Conservation (phyloP, 768 basidiomycete genomes). For the Hortiboletus flavorubellus region DNA sequence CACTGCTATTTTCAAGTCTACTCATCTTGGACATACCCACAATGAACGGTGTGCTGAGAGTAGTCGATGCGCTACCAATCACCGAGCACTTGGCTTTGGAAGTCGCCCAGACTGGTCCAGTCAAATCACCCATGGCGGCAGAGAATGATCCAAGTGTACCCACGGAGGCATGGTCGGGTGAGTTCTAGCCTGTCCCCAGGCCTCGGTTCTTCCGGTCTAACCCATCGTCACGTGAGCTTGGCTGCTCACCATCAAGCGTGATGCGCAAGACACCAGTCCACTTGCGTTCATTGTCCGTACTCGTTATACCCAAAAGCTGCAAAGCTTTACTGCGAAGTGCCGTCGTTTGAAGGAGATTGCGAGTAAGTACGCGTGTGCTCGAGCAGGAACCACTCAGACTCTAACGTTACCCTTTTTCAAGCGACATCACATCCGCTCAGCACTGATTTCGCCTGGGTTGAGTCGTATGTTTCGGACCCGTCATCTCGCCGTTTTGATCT, state of each 20-base stretch:
- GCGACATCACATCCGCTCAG: slow-evolving; percentile 1
- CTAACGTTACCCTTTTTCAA: slow-evolving; percentile 6
- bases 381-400: neutral
- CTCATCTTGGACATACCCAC: slow-evolving; percentile 12
- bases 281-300: slow-evolving; percentile 42
- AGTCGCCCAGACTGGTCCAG: slow-evolving; percentile 52
- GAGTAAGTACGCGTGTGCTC: slow-evolving; percentile 43
- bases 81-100: slow-evolving; percentile 49
- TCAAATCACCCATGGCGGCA: slow-evolving; percentile 29
- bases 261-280: slow-evolving; percentile 40
- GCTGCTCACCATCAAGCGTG: slow-evolving; percentile 45
- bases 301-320: slow-evolving; percentile 46
- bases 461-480: slow-evolving; percentile 7
- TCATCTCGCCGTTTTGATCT: slow-evolving; percentile 41
- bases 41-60: neutral
- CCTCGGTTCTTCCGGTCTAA: neutral
- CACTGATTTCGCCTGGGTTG: slow-evolving; percentile 21
- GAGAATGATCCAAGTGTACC: slow-evolving; percentile 28
- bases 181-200: neutral
- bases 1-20: slow-evolving; percentile 11
- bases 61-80: slow-evolving; percentile 42
- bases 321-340: slow-evolving; percentile 49
- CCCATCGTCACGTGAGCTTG: slow-evolving; percentile 40
- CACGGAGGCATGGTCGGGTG: slow-evolving; percentile 39
- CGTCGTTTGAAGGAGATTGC: slow-evolving; percentile 51